Evolutionary conservation across 768 basidiomycete species (phyloP), one percentile per base, ranked within the genome.

Genomic region (Psilocybe subaeruginosa): DNA sequence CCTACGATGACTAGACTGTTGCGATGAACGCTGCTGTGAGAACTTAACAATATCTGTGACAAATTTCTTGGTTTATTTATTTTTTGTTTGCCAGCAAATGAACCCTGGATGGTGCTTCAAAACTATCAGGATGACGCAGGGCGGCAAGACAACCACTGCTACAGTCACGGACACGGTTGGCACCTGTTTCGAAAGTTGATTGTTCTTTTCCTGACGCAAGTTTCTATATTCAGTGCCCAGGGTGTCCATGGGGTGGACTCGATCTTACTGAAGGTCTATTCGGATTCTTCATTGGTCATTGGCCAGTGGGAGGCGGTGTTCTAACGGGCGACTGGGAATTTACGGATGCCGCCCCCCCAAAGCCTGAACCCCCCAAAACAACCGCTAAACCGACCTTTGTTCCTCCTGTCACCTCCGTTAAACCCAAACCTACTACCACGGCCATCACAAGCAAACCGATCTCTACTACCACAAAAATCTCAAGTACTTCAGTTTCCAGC

Each of bases 231-330:
- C 72, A 89, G 83, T 91, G 90, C 72, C 84, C 85, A 43, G 82
- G 82, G 12, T 93, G 92, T 70, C 84, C 85, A 23, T 81, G 70
- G 33, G 83, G 81, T 27, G 91, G 84, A 45, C 81, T 93, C 37
- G 92, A 94, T 74, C 77, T 93, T 52, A 86, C 86, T 37, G 67
- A 73, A 12, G 86, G 87, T 52, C 80, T 93, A 49, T 93, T 94
- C 74, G 62, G 72, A 27, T 82, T 76, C 78, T 91, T 93, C 68
- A 83, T 81, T 2, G 51, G 51, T 6, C 30, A 37, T 19, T 53
- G 51, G 51, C 8, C 67, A 11, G 66, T 77, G 51, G 68, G 67
- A 46, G 68, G 47, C 1, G 92, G 91, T 39, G 82, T 89, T 4
- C 65, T 93, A 54, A 80, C 80, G 62, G 89, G 86, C 48, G 67